Conservation (phyloP, 768 basidiomycete genomes). For the Boletus huronensis region DNA sequence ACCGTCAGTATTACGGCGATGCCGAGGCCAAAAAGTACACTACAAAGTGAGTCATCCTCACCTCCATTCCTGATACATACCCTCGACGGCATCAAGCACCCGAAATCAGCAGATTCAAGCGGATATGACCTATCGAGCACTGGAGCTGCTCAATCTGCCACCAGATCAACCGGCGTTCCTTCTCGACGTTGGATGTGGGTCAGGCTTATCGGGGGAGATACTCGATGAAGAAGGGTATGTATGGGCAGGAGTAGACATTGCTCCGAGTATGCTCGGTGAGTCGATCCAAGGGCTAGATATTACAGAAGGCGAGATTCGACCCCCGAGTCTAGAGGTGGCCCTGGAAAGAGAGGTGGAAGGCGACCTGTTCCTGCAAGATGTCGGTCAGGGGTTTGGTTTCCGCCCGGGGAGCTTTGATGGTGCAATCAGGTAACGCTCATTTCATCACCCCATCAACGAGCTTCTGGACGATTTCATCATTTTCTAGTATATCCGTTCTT, state of each 20-base stretch:
- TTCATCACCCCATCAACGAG: not conserved
- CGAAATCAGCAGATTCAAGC: slow-evolving; percentile 97
- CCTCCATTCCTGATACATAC: not conserved
- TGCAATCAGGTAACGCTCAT: slow-evolving; percentile 73
- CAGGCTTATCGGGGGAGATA: slow-evolving; percentile 95
- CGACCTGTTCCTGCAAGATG: slow-evolving; percentile 94
- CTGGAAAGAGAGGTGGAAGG: slow-evolving; percentile 94
- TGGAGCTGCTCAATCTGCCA: slow-evolving; percentile 86
- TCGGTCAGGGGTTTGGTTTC: slow-evolving; percentile 97
- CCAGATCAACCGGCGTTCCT: slow-evolving; percentile 77
- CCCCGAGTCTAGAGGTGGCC: slow-evolving; percentile 70
- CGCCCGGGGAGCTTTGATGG: slow-evolving; percentile 97
- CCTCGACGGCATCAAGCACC: slow-evolving; percentile 51
- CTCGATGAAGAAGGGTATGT: slow-evolving; percentile 90
- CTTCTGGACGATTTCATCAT: not conserved
- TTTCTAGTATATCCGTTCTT: slow-evolving; percentile 96
- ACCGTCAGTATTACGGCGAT: slow-evolving; percentile 89
- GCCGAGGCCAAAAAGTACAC: slow-evolving; percentile 95
- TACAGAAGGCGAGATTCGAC: not conserved
- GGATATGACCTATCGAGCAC: slow-evolving; percentile 93
- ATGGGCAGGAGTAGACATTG: slow-evolving; percentile 93
- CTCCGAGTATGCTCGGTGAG: slow-evolving; percentile 95
- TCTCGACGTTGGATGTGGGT: slow-evolving; percentile 95
- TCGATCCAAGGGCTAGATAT: not conserved
- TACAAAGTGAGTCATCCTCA: slow-evolving; percentile 60